Conservation (phyloP, 495 filamentous ascomycete species). For the Xylaria bambusicola region DNA sequence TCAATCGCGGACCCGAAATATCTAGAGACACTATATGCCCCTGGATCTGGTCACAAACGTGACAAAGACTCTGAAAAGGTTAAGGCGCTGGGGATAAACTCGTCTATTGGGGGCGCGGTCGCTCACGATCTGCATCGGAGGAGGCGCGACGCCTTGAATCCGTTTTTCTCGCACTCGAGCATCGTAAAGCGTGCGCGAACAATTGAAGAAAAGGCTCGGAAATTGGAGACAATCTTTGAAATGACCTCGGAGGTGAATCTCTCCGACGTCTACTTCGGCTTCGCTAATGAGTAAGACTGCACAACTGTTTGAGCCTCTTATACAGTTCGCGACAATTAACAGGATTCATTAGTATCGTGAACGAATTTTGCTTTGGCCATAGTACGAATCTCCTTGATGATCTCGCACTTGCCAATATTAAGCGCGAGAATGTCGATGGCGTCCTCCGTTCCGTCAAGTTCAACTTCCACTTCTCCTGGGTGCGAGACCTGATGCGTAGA, state of each 20-base stretch:
- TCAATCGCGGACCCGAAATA: constrained; percentile 48
- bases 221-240: background rate
- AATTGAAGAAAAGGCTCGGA: constrained; percentile 6
- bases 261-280: constrained; percentile 19
- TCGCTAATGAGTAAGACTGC: constrained; percentile 20
- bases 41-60: constrained; percentile 6
- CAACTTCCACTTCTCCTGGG: constrained; percentile 22
- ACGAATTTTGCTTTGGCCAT: constrained; percentile 22
- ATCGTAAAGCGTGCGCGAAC: constrained; percentile 2
- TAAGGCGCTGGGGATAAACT: constrained; percentile 16
- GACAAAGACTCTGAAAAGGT: constrained; percentile 11
- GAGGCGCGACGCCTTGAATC: constrained; percentile 17
- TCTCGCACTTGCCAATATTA: constrained; percentile 3
- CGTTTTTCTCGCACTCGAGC: constrained; percentile 17
- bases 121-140: constrained; percentile 19
- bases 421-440: constrained; percentile 15
- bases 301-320: no score
- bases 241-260: constrained; percentile 1
- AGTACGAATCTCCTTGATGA: constrained; percentile 14
- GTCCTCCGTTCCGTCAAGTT: constrained; percentile 21
- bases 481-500: constrained; percentile 15
- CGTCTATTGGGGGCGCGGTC: constrained; percentile 11
- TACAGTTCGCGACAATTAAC: no score
- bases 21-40: constrained; percentile 39
- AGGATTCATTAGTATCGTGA: constrained; percentile 11